These are phyloP conservation scores for Novymonas esmeraldas DNA, from an alignment of 208 protist species.

Conservation along the genomic window DNA sequence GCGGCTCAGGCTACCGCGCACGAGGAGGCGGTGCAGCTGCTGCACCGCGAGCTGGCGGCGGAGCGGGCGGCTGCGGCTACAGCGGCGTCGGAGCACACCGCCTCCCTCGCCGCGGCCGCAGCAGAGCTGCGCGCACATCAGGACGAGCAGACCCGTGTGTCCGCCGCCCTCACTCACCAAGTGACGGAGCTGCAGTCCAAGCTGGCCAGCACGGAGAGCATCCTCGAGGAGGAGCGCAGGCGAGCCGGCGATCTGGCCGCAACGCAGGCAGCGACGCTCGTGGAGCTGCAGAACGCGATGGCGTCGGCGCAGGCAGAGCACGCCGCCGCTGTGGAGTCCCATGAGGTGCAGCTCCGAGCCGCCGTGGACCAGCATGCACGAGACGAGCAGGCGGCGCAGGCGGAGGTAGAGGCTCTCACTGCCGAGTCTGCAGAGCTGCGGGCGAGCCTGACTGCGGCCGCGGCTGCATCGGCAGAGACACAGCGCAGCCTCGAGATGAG, in stretches of 20 bases:
- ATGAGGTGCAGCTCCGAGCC: slow-evolving; percentile 1
- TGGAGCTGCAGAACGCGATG: neutral
- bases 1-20: neutral
- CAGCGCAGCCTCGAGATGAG: neutral
- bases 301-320: neutral
- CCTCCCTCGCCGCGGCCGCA: neutral
- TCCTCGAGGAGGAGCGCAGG: neutral
- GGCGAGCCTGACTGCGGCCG: neutral
- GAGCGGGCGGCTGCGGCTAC: slow-evolving; percentile 2
- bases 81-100: neutral
- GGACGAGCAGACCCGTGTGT: neutral
- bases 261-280: neutral
- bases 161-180: slow-evolving; percentile 4
- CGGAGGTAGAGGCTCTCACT: neutral
- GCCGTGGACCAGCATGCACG: neutral
- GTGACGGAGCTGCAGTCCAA: slow-evolving; percentile 16
- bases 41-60: slow-evolving; percentile 15
- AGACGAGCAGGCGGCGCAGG: neutral
- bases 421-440: neutral
- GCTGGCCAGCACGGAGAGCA: neutral
- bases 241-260: neutral
- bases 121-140: slow-evolving; percentile 2
- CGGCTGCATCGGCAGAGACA: neutral
- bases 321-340: neutral
- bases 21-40: slow-evolving; percentile 1